These are phyloP conservation scores for Euryodendron excelsum DNA, from an alignment of 148 eudicot genomes.

Conservation along the genomic window DNA sequence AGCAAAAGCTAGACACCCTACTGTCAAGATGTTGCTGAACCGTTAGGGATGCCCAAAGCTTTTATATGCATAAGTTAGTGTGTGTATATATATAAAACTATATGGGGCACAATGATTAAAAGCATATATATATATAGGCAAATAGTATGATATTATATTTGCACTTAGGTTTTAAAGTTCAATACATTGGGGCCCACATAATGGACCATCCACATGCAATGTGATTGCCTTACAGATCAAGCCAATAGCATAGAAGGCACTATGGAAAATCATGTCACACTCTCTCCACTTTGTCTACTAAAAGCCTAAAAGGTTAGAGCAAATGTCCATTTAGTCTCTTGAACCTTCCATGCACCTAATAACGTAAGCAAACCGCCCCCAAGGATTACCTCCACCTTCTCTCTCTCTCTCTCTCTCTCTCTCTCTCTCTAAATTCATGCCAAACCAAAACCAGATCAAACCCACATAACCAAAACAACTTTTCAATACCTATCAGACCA, in stretches of 20 bases:
- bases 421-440: no score
- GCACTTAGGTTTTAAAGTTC: not conserved
- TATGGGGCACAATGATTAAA: no score
- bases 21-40: no score
- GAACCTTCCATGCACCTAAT: not conserved
- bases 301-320: not conserved
- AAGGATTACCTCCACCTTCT: not conserved
- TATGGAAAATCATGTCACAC: not conserved
- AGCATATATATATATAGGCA: no score
- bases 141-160: no score
- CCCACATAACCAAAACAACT: not conserved
- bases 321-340: not conserved
- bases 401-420: not conserved
- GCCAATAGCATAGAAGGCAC: not conserved
- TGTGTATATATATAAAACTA: no score
- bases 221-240: not conserved
- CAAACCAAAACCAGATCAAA: no score
- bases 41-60: no score
- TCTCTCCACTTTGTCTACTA: not conserved
- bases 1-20: no score
- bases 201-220: not conserved
- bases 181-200: not conserved
- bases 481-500: not conserved
- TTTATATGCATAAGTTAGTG: no score
- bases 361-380: no score